A percentile compares a stretch with the other conserved stretches of the same genome.
Conservation (phyloP, 208 protist genomes). For the Trypanosoma lewisi region DNA sequence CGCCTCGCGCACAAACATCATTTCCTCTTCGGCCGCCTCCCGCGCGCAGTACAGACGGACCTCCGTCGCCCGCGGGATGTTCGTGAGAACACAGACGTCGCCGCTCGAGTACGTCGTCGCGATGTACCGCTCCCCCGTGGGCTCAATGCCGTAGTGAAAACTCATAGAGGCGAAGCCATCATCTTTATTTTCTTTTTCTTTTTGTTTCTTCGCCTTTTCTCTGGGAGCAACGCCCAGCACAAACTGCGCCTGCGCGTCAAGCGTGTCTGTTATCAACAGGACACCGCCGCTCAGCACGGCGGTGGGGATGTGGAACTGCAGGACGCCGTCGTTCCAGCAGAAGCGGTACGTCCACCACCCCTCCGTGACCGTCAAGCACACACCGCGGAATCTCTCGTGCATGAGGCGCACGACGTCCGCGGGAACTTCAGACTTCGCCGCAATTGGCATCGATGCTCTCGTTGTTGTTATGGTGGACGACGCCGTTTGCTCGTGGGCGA, state of each 20-base stretch:
- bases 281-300: not conserved
- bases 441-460: not conserved
- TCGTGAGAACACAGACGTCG: slow-evolving; percentile 24
- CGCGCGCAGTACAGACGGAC: slow-evolving; percentile 28
- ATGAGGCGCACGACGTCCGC: not conserved
- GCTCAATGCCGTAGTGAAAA: slow-evolving; percentile 15
- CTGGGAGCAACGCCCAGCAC: slow-evolving; percentile 8
- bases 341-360: slow-evolving; percentile 43
- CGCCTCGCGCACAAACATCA: slow-evolving; percentile 21
- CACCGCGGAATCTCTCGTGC: not conserved
- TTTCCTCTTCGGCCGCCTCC: not conserved
- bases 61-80: slow-evolving; percentile 23
- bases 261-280: not conserved
- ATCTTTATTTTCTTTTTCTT: too few relatives aligned
- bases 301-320: slow-evolving; percentile 26
- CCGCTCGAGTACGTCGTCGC: slow-evolving; percentile 22
- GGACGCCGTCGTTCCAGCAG: slow-evolving; percentile 33
- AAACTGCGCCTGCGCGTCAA: not conserved
- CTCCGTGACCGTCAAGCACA: slow-evolving; percentile 13
- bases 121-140: slow-evolving; percentile 17
- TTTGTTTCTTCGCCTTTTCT: too few relatives aligned
- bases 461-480: too few relatives aligned
- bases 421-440: slow-evolving; percentile 7
- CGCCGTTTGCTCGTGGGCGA: not conserved
- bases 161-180: too few relatives aligned